Conservation (phyloP, 768 basidiomycete species). For the Boletus rex-veris region DNA sequence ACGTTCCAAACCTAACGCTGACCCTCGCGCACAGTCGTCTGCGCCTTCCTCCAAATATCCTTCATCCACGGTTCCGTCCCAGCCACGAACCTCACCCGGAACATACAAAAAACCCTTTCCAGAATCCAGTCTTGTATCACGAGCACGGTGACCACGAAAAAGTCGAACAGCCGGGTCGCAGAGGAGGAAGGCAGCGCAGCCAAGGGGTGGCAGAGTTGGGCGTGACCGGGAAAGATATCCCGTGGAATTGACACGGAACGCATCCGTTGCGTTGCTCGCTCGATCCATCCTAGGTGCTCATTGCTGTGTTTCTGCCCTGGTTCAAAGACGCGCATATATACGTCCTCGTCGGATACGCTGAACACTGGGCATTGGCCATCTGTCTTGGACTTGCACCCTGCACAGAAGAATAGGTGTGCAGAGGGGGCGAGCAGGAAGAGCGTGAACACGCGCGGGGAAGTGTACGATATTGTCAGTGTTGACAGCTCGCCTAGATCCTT, state of each 20-base stretch:
- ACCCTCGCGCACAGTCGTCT: too few relatives aligned
- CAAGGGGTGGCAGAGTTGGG: background rate
- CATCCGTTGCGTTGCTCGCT: background rate
- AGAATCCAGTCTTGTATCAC: background rate
- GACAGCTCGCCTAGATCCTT: background rate
- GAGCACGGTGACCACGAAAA: background rate
- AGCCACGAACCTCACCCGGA: background rate
- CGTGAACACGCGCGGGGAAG: background rate
- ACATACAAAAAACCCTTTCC: background rate
- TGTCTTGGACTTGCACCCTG: background rate
- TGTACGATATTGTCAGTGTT: background rate
- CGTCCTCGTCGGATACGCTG: background rate
- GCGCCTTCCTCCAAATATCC: background rate
- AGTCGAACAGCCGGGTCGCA: background rate
- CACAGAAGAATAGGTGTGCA: background rate
- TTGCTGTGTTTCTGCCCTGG: background rate
- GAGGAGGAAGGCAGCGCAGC: background rate
- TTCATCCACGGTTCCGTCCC: background rate
- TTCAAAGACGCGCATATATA: background rate
- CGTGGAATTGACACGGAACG: background rate
- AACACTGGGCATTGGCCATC: background rate
- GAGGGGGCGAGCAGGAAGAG: background rate
- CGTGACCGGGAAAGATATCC: background rate
- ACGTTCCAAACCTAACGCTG: too few relatives aligned
- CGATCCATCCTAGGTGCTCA: background rate